Base-by-base conservation (phyloP, 1,284 basidiomycete species). In the Hymenochaete sp. region DNA sequence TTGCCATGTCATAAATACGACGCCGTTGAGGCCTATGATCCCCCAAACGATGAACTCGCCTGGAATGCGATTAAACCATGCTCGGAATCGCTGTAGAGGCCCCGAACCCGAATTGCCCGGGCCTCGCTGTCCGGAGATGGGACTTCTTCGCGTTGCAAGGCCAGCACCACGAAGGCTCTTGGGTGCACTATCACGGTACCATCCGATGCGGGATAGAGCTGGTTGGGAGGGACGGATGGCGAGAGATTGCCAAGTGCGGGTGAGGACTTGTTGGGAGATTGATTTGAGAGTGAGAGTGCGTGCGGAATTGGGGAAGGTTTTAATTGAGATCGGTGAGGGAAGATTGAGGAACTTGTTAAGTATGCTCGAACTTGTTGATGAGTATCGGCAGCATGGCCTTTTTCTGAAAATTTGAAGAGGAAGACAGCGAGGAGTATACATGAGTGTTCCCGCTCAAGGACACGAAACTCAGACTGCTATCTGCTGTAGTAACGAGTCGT, bases 21-120 rank as follows among this genome's bases (percentile, higher is more conserved):
- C 57, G 8, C 63, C 67, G 37, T 76, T 75, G 53, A 68, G 47
- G 14, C 58, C 70, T 4, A 76, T 60, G 44, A 76, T 65, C 2
- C 66, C 61, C 55, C 62, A 74, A 41, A 76, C 57, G 45, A 76
- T 56, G 53, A 54, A 47, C 5, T 57, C 54, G 31, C 54, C 48
- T 21, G 71, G 67, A 2, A 73, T 51, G 0, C 55, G 51, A 49
- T 73, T 59, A 48, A 75, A 52, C 59, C 62, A 63, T 26, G 18
- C 25, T 16, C 31, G 45, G n/a, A 47, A 37, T 31, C 26, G 36
- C 5, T 39, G 36, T 21, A 31, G 22, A 3, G 36, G 37, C 13
- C 36, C 26, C 18, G 32, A n/a, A 6, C 32, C 13, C 13, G 14
- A 19, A 35, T 29, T 39, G 14, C 14, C 21, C 16, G 35, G 13